Evolutionary conservation across 2,329 filamentous ascomycete genomes (phyloP), one percentile per base, ranked within the genome.

Genomic region (Lecanicillium sp.): DNA sequence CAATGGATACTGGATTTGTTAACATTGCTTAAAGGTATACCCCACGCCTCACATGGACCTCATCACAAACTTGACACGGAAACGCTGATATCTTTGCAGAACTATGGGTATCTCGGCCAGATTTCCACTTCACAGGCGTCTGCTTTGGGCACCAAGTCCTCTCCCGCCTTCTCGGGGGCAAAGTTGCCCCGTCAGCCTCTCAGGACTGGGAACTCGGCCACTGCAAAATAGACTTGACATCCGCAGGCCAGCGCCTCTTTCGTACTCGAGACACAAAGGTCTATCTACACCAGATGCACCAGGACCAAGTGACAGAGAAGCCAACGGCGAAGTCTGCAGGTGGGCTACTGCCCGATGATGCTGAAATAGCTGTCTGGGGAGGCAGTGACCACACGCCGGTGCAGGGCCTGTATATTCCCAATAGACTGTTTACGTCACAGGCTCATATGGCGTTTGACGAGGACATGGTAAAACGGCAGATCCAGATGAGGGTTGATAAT

Each of bases 61-160:
- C 29, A 30, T 13, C 29, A 5, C 16, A 30, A 30, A 30, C n/a
- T 5, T 5, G 16, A 30, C 29, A 30, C 5, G 29, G 12, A 32
- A 43, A 28, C 34, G 73, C 18, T 47, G 33, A 54, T 28, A 11
- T 4, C 4, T 6, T 9, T 9, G 29, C 27, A 66, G 67, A 69
- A 22, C 48, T 77, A 4, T 78, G 71, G 72, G 51, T 54, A 6
- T 52, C 59, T 5, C 60, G 69, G 2, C 70, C 71, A 2, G 64
- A 71, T 15, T 69, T 76, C 33, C 65, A 67, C 25, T 61, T 89
- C 25, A 74, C 88, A 14, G 85, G 85, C 3, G 76, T 89, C 9
- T 92, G 85, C 57, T 89, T 88, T 55, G 85, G 85, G 5, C 85
- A 90, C 52, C 85, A 90, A 58, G 79, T 92, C 45, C 65, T 92